Evolutionary conservation across 495 filamentous ascomycete species (phyloP).

Genomic region (Neurospora sp.): DNA sequence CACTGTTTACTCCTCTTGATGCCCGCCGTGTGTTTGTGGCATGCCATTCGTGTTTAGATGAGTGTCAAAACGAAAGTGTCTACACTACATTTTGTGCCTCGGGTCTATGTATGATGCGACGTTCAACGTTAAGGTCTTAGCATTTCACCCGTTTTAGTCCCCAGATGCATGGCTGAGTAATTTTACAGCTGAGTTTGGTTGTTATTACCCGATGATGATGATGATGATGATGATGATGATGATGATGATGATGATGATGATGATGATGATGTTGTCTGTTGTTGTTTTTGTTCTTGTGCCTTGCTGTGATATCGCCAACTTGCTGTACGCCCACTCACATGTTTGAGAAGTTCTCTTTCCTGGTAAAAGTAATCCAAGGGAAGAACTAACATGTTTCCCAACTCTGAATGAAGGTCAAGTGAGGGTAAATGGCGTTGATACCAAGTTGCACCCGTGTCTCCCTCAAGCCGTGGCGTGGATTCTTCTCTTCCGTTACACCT

Average conservation of each 20-base stretch:
- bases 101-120: background rate
- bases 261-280: background rate
- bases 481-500: background rate
- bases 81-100: background rate
- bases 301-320: background rate
- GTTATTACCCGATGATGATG: background rate
- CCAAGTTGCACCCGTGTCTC: background rate
- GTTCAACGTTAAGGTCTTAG: background rate
- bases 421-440: background rate
- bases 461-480: background rate
- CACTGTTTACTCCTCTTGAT: background rate
- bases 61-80: background rate
- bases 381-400: background rate
- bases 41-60: background rate
- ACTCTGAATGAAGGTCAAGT: background rate
- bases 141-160: background rate
- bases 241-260: background rate
- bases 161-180: background rate
- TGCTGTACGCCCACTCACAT: background rate
- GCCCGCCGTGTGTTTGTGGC: background rate
- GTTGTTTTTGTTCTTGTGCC: background rate
- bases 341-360: background rate
- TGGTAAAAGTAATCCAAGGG: background rate
- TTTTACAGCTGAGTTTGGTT: background rate
- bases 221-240: background rate